Base-by-base conservation (phyloP, 306 rosid genomes). In the Elaeagnus macrophylla region DNA sequence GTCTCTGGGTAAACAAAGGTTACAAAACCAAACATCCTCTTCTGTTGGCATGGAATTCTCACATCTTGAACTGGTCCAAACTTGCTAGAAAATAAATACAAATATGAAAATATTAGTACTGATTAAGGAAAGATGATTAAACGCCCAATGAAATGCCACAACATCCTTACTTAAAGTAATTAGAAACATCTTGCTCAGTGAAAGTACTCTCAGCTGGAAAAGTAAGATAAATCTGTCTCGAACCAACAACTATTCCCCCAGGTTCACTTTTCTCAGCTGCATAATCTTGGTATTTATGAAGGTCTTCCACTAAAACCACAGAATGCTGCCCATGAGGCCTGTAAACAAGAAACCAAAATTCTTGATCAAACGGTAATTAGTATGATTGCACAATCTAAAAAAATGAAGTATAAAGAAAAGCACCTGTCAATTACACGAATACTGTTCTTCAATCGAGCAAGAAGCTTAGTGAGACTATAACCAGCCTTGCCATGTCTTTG, bases 261-360 rank as follows among this genome's bases (percentile, higher is more conserved):
- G 67, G 60, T 17, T 74, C 80, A 42, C 35, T 65, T 61, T 60
- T 69, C 60, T 75, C 80, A 37, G 72, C 61, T 1, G 55, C 10
- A 43, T 50, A 72, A 55, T 76, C 82, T 19, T 48, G 16, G 40
- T 52, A 68, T 32, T 61, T 72, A 5, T 59, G 69, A 48, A 70
- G 35, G 65, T 77, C 82, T 55, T 72, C 82, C 1, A 72, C 75
- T 67, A 77, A 61, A 17, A 72, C 57, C 13, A 77, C 64, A 0
- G 78, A 72, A 60, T 77, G 78, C 53, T 77, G 78, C 37, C 82
- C 82, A 65, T 77, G 78, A 46, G 73, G 82, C 70, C 82, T 77
- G 54, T 53, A 64, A 41, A 36, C 40, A 45, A 37, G 8, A 54
- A 58, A 15, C 10, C 0, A 42, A 42, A 15, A 70, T 25, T 25